A percentile compares a stretch with the other conserved stretches of the same genome.
Evolutionary conservation across 371 early-diverging fungal genomes (phyloP).

Genomic region (Apophysomyces sp.): DNA sequence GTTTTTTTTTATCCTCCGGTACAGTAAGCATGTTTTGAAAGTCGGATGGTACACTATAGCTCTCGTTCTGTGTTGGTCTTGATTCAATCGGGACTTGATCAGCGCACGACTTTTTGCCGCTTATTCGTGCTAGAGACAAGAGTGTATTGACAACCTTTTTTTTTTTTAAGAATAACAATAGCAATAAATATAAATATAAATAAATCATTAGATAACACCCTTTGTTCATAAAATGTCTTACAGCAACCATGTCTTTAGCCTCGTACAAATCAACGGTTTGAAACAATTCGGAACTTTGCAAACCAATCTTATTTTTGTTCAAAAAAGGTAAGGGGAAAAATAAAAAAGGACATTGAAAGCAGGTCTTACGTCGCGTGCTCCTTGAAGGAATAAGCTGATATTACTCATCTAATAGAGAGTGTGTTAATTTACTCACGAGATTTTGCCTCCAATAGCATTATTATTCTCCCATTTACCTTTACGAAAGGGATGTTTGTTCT

Average conservation of each 20-base stretch:
- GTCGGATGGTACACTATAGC: neutral
- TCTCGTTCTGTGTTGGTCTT: neutral
- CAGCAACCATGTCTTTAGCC: conserved; percentile 78
- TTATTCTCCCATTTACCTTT: too few species aligned
- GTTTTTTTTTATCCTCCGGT: neutral
- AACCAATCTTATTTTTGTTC: conserved; percentile 47
- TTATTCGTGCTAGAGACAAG: conserved; percentile 17
- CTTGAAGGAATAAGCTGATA: conserved; percentile 64
- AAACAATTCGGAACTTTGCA: conserved; percentile 78
- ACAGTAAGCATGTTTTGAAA: neutral
- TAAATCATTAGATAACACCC: too few species aligned
- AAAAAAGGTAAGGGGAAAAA: conserved; percentile 2
- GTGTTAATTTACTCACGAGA: conserved; percentile 1
- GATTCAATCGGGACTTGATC: neutral
- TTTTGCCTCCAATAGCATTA: too few species aligned
- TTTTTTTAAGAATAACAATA: neutral
- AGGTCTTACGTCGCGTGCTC: conserved; percentile 47
- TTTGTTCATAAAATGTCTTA: conserved; percentile 18
- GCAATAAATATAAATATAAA: too few species aligned
- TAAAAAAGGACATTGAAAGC: neutral
- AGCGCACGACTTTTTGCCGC: neutral
- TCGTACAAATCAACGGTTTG: conserved; percentile 91
- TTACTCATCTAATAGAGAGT: conserved; percentile 76
- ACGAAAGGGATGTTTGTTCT: conserved; percentile 63
- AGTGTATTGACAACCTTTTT: conserved; percentile 23